Evolutionary conservation across 345 rosid genomes (phyloP).

Genomic region (Ceriops tagal): DNA sequence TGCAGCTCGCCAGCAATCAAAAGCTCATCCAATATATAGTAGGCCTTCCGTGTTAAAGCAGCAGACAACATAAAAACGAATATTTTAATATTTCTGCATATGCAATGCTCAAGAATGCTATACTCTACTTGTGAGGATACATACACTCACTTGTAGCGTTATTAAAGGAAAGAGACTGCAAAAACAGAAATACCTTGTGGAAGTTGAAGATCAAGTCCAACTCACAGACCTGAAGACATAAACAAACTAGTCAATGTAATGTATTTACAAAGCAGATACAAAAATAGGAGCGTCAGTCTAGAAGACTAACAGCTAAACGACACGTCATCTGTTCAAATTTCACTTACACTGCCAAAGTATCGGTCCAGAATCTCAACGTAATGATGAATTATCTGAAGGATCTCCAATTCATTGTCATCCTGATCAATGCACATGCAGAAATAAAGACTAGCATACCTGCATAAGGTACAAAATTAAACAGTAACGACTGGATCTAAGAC

Average conservation of each 20-base stretch:
- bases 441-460: slow-evolving; percentile 22
- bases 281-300: neutral
- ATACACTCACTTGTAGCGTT: too few relatives aligned
- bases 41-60: slow-evolving; percentile 14
- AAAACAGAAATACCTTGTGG: slow-evolving; percentile 14
- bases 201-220: slow-evolving; percentile 30
- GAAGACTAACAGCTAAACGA: neutral
- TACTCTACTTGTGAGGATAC: neutral
- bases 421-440: slow-evolving; percentile 19
- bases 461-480: neutral
- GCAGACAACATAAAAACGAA: neutral
- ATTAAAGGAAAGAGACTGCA: too few relatives aligned
- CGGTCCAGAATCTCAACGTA: slow-evolving; percentile 30
- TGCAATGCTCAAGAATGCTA: neutral
- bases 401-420: slow-evolving; percentile 24
- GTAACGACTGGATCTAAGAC: too few relatives aligned
- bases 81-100: neutral
- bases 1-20: slow-evolving; percentile 30
- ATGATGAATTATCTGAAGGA: slow-evolving; percentile 29
- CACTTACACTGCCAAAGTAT: slow-evolving; percentile 28
- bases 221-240: slow-evolving; percentile 19
- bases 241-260: neutral
- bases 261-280: neutral
- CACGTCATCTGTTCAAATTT: neutral
- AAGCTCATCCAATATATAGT: slow-evolving; percentile 30